Conservation (phyloP, 148 eudicot species). For the Pharnaceum exiguum region DNA sequence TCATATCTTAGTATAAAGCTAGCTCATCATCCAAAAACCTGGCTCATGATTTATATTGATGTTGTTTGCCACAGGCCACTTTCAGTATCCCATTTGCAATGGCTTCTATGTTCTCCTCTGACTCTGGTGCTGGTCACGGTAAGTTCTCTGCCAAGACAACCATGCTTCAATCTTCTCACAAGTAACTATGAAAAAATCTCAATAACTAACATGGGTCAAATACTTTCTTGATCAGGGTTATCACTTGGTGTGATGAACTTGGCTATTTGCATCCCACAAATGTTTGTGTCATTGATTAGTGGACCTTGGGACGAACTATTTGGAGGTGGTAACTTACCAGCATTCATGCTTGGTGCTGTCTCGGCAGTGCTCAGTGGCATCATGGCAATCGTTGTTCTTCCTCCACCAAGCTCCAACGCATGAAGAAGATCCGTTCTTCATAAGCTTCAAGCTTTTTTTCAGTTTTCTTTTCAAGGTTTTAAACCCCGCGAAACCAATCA, state of each 20-base stretch:
- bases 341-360: slow-evolving; percentile 50
- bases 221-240: slow-evolving; percentile 34
- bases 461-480: background rate
- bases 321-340: slow-evolving; percentile 82
- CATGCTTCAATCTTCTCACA: no score
- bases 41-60: no score
- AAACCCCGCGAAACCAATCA: no score
- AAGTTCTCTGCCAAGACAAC: background rate
- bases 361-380: slow-evolving; percentile 49
- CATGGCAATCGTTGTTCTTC: slow-evolving; percentile 28
- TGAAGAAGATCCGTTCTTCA: background rate
- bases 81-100: slow-evolving; percentile 85
- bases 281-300: slow-evolving; percentile 58
- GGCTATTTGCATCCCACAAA: slow-evolving; percentile 86
- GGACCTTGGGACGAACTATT: slow-evolving; percentile 72
- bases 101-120: slow-evolving; percentile 77
- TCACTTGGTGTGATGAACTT: slow-evolving; percentile 76
- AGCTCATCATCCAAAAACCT: no score
- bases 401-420: slow-evolving; percentile 33
- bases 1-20: background rate
- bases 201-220: background rate
- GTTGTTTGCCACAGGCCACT: slow-evolving; percentile 44
- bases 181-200: no score
- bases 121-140: slow-evolving; percentile 86
- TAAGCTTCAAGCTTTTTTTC: background rate